Base-by-base conservation (phyloP, 441 rosid species). In the Mallotus repandus region DNA sequence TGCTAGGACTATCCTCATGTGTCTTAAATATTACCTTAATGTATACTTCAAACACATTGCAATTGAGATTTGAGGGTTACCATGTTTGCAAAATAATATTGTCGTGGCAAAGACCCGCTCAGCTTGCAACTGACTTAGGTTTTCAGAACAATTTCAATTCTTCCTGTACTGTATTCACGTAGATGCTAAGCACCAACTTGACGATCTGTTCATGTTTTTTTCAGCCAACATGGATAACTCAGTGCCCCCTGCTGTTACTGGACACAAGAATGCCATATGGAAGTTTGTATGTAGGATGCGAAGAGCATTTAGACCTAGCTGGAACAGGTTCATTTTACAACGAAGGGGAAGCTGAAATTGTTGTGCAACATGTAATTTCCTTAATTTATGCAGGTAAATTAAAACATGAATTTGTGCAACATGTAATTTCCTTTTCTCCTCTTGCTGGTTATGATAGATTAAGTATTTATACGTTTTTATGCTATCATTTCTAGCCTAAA, bases 301-400 rank as follows among this genome's bases (percentile, higher is more conserved):
- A 90, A 83, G 99, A 96, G 84, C 95, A 91, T 86, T 75, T 96
- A 73, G 99, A 96, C 80, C 99, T 87, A 76, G 97, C 99, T 71
- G 99, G 99, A 72, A 96, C 99, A 41, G 99, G 98, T 56, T 93
- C 98, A 68, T 81, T 93, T 75, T 96, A 83, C 84, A 96, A 96
- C 78, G 98, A 96, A 88, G 99, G 99, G 75, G 99, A 96, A 84
- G 97, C 94, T 35, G 99, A 96, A 74, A 89, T 96, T 78, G 97
- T 91, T 61, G 91, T 91, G 70, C 89, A 91, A 64, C 98, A 96
- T 78, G 94, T 93, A 67, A 79, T 85, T 64, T 93, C 92, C 68
- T 80, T 96, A 76, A 83, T 96, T 66, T 91, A 86, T 80, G 86
- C 98, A 19, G 98, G 99, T 91, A 83, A 77, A 70, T 16, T n/a